Evolutionary conservation across 2,329 filamentous ascomycete genomes (phyloP).

Genomic region (Ophiocordyceps robertsii): DNA sequence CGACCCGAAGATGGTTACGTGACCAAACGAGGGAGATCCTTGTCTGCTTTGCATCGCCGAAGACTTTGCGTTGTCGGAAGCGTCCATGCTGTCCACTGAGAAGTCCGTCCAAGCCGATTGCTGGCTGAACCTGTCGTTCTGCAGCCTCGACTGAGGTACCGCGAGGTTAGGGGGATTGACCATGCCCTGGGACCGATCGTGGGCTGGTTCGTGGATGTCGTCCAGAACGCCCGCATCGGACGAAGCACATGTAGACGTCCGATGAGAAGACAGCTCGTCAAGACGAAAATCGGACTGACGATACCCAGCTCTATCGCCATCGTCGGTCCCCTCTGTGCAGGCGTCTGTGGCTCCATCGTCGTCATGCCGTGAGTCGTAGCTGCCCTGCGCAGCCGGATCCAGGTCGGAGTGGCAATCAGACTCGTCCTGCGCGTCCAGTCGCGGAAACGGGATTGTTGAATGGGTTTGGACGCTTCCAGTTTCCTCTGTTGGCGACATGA

Average conservation of each 20-base stretch:
- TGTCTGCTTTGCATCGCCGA: conserved; percentile 13
- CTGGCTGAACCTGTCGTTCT: conserved; percentile 35
- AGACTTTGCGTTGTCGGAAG: conserved; percentile 15
- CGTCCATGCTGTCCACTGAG: conserved; percentile 38
- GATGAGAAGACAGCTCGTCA: conserved; percentile 17
- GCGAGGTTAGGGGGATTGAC: conserved; percentile 31
- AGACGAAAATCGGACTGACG: conserved; percentile 14
- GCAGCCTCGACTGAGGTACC: conserved; percentile 30
- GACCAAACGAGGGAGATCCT: conserved; percentile 14
- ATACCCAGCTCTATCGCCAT: conserved; percentile 14
- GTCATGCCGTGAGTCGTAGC: conserved; percentile 13
- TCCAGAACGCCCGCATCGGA: conserved; percentile 17
- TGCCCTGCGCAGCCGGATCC: conserved; percentile 12
- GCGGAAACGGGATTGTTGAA: conserved; percentile 18
- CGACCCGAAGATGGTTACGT: conserved; percentile 18
- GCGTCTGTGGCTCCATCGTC: conserved; percentile 21
- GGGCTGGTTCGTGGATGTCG: conserved; percentile 12
- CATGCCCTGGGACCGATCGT: conserved; percentile 14
- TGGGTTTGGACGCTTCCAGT: conserved; percentile 3
- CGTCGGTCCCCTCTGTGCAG: conserved; percentile 21
- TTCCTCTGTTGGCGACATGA: conserved; percentile 27
- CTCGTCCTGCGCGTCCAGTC: conserved; percentile 21
- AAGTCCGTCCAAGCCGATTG: conserved; percentile 49
- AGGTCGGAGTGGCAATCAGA: conserved; percentile 24
- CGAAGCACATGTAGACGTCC: conserved; percentile 27